These are phyloP conservation scores for Penicillium verrucosum DNA, from an alignment of 2,329 filamentous ascomycete species.

Conservation along the genomic window DNA sequence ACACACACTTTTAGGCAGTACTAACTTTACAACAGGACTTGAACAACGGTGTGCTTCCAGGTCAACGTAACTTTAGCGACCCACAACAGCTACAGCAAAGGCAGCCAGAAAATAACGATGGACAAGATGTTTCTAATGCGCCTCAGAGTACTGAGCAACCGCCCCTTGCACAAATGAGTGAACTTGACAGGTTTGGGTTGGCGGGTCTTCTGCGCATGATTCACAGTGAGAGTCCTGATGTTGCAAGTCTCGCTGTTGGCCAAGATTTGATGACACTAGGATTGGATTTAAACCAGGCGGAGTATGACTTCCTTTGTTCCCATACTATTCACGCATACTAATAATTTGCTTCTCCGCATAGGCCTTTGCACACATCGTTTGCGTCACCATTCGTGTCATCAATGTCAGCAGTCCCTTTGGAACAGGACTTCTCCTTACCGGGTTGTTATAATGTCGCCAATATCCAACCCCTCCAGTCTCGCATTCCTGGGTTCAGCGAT, in stretches of 20 bases:
- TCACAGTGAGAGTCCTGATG: constrained; percentile 52
- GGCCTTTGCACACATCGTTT: constrained; percentile 62
- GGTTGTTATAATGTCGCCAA: constrained; percentile 65
- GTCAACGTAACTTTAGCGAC: constrained; percentile 32
- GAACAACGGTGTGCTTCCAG: constrained; percentile 32
- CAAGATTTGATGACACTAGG: constrained; percentile 63
- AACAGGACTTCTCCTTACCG: constrained; percentile 63
- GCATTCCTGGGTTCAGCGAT: constrained; percentile 58
- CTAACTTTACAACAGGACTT: constrained; percentile 33
- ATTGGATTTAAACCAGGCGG: constrained; percentile 60
- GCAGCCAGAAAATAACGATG: constrained; percentile 37
- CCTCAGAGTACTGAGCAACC: constrained; percentile 38
- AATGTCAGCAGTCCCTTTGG: constrained; percentile 54
- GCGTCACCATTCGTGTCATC: constrained; percentile 61
- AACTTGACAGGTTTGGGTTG: constrained; percentile 59
- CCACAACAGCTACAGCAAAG: constrained; percentile 35
- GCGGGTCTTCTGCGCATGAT: constrained; percentile 59
- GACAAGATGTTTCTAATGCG: constrained; percentile 34
- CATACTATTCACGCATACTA: constrained; percentile 11
- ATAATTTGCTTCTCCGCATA: constrained; percentile 29
- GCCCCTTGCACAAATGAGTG: constrained; percentile 56
- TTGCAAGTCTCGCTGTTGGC: constrained; percentile 56
- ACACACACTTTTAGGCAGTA: neutral
- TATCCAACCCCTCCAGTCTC: constrained; percentile 58
- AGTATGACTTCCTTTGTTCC: constrained; percentile 43